Base-by-base conservation (phyloP, 176 grass and related monocot genomes). In the Avena insularis region DNA sequence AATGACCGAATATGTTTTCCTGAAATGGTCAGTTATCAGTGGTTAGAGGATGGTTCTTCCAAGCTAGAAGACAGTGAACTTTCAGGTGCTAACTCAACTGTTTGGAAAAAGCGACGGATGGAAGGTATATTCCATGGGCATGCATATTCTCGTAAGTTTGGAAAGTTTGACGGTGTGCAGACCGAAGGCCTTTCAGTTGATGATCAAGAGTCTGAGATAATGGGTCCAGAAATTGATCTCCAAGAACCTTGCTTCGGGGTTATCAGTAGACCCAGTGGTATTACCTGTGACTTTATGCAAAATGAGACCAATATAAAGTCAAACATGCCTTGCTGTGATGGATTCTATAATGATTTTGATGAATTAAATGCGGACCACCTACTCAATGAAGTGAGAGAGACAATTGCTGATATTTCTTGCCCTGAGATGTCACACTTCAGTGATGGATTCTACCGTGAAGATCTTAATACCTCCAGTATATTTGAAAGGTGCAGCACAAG, bases 401-500 rank as follows among this genome's bases (percentile, higher is more conserved):
- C 36, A 81, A 59, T 71, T 2, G 3, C 47, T 83, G 64, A 72
- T 76, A 57, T 86, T 90, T 94, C 77, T 60, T 84, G 21, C 77
- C 73, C 71, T 84, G 75, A 79, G 71, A 87, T 79, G 71, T 78
- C 78, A 72, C 51, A 79, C 69, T 85, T 76, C 31, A 84, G 27
- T 86, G 83, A 88, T 80, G 71, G 31, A 68, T 71, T 88, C 71
- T 79, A 75, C 78, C 12, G 49, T 76, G 79, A 93, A 69, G 76
- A 80, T 91, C 20, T 71, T 91, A 83, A 82, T 81, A 70, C 81
- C 58, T 71, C 84, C 70, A 55, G 38, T 80, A 38, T 82, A 73
- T 85, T 85, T 82, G 83, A 82, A 91, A 83, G 86, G 64, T 87
- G 59, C 81, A 90, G 71, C 17, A 70, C 50, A 88, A 71, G n/a